Evolutionary conservation across 2,329 filamentous ascomycete genomes (phyloP), one percentile per base, ranked within the genome.

Genomic region (Fusarium cyanostomum): DNA sequence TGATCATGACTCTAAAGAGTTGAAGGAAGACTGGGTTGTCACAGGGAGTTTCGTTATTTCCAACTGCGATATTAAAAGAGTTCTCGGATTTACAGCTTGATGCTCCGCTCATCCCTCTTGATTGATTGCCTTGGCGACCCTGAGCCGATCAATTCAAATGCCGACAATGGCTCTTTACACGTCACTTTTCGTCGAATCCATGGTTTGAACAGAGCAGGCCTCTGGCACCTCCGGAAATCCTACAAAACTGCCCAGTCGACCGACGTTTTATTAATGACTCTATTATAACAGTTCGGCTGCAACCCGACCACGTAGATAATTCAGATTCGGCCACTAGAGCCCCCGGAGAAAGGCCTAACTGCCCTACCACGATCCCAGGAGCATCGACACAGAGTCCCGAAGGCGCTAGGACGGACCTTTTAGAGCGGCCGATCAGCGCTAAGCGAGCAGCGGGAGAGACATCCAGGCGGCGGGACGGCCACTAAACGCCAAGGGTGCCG

Each of bases 361-460:
- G 56, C 33, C 56, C 21, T 64, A 44, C 27, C 55, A 54, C 31
- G 37, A 54, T 45, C 37, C 38, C 27, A 39, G 34, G 46, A 43
- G 46, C 34, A 50, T 37, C 45, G 30, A 61, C 37, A 52, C 52
- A 57, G 62, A 62, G 44, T 56, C 55, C 59, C 49, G 53, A 30
- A 50, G 59, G 63, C 64, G 64, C 68, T 69, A 70, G 56, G 66
- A 52, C 45, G 48, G 56, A 31, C 56, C 62, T 67, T 58, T 66
- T 48, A 69, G 55, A 71, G 58, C 55, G 64, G 68, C 50, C 66
- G 68, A 71, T 71, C 68, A 71, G 64, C 68, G 62, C 56, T 69
- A 69, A 71, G 68, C 68, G 68, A 70, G 57, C 55, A 61, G 58
- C 66, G 64, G 57, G 64, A 69, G 44, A 59, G 56, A 61, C 53